A percentile compares a stretch with the other conserved stretches of the same genome.
These are phyloP conservation scores for Abrus pulchellus DNA, from an alignment of 306 rosid species.

Conservation along the genomic window DNA sequence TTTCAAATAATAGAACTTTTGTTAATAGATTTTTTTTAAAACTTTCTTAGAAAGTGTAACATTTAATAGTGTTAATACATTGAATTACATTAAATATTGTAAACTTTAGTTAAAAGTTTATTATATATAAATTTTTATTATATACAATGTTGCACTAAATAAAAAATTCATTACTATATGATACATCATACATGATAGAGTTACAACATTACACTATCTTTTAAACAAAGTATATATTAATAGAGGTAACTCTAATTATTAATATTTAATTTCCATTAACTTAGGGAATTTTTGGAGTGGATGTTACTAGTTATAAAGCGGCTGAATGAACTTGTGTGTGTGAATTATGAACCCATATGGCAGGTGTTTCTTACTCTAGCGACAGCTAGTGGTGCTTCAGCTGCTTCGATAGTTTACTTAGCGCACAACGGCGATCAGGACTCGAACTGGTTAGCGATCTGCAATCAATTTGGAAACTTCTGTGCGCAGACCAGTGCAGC, in stretches of 20 bases:
- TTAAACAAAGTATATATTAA: neutral
- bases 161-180: too few relatives aligned
- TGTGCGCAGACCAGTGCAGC: conserved; percentile 76
- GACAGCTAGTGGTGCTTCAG: conserved; percentile 73
- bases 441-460: conserved; percentile 88
- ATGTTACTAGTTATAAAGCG: neutral
- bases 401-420: conserved; percentile 81
- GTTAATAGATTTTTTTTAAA: too few relatives aligned
- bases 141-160: too few relatives aligned
- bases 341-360: neutral
- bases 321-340: neutral
- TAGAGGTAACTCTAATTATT: neutral
- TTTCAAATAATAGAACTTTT: too few relatives aligned
- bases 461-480: conserved; percentile 81
- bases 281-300: neutral
- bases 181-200: neutral
- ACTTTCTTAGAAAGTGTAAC: too few relatives aligned
- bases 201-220: neutral
- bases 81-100: too few relatives aligned
- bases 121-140: too few relatives aligned
- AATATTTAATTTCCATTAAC: neutral
- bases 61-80: too few relatives aligned
- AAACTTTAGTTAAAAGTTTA: too few relatives aligned
- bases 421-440: conserved; percentile 84
- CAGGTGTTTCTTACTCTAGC: conserved; percentile 78